These are phyloP conservation scores for Aspergillus novoparasiticus DNA, from an alignment of 2,329 filamentous ascomycete species.

Conservation along the genomic window DNA sequence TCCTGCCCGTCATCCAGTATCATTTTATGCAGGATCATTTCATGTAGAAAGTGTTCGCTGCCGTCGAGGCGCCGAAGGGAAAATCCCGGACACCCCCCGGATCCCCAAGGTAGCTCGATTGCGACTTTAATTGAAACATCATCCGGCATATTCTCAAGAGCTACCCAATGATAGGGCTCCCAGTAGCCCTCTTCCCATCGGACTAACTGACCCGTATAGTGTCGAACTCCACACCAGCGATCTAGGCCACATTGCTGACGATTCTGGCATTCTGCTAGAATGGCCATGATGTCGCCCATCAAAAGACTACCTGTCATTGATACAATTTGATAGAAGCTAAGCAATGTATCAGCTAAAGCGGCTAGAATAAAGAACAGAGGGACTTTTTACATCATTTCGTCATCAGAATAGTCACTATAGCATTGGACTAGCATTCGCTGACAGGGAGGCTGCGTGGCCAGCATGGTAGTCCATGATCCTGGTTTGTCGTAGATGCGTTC, in stretches of 20 bases:
- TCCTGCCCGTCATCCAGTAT: neutral
- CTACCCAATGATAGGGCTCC: neutral
- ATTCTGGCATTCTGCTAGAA: conserved; percentile 10
- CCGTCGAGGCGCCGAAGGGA: conserved; percentile 6
- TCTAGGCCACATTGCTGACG: conserved; percentile 9
- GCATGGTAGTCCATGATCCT: conserved; percentile 11
- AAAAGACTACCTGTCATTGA: conserved; percentile 3
- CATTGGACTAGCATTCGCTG: conserved; percentile 6
- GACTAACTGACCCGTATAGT: conserved; percentile 3
- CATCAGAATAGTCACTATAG: neutral
- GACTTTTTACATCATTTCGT: neutral
- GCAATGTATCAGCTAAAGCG: neutral
- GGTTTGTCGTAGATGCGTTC: conserved; percentile 5
- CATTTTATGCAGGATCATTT: conserved; percentile 11
- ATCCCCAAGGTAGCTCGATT: conserved; percentile 2
- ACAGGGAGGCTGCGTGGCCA: conserved; percentile 11
- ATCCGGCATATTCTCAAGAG: conserved; percentile 3
- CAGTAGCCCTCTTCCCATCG: neutral
- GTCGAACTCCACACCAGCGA: conserved; percentile 1
- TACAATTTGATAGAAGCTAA: conserved; percentile 3
- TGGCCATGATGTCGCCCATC: conserved; percentile 8
- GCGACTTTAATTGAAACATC: conserved; percentile 9
- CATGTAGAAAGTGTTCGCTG: conserved; percentile 5
- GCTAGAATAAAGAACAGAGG: neutral
- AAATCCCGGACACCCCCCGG: conserved; percentile 1